Base-by-base conservation (phyloP, 768 basidiomycete genomes). In the Jaapia argillacea region DNA sequence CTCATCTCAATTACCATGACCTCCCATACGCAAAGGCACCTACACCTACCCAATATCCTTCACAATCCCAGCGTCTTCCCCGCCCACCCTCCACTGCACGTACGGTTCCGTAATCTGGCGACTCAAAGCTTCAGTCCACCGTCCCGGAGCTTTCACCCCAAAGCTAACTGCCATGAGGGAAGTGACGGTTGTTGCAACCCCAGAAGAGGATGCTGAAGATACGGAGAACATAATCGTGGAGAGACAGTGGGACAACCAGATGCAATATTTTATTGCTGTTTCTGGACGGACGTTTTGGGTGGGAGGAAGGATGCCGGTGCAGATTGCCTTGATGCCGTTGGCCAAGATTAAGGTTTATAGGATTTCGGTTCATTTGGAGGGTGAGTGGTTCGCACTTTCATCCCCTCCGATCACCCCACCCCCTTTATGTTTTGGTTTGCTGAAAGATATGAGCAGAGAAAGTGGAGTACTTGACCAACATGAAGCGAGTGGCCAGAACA, bases 31-130 rank as follows among this genome's bases (percentile, higher is more conserved):
- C 10, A 10, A 51, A 87, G 92, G 92, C 16, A 85, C 79, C 4
- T 97, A 98, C 58, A 89, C 84, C 14, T 98, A 90, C 61, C 94
- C 94, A 2, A 85, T 99, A 54, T 86, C 86, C 12, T 92, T 97
- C 59, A 70, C 80, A 14, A 80, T 99, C 44, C 89, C 94, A 0
- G 69, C 77, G 4, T 72, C 76, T 46, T 71, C 83, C 3, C 90
- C 92, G 2, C 88, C 94, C 2, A 79, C 81, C 0, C 67, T 93
- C 48, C 68, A 70, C 35, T 81, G 81, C 47, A 75, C 81, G 28
- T 84, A 76, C 51, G 94, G 92, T 6, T 72, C 77, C 2, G 79
- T 96, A 10, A 58, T 58, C 1, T 99, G 96, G 80, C 67, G 69
- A 35, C 72, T 97, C 18, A 85, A 79, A 56, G 93, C 90, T 2